Evolutionary conservation across 495 filamentous ascomycete genomes (phyloP), one percentile per base, ranked within the genome.

Genomic region (Daldinia bambusicola): DNA sequence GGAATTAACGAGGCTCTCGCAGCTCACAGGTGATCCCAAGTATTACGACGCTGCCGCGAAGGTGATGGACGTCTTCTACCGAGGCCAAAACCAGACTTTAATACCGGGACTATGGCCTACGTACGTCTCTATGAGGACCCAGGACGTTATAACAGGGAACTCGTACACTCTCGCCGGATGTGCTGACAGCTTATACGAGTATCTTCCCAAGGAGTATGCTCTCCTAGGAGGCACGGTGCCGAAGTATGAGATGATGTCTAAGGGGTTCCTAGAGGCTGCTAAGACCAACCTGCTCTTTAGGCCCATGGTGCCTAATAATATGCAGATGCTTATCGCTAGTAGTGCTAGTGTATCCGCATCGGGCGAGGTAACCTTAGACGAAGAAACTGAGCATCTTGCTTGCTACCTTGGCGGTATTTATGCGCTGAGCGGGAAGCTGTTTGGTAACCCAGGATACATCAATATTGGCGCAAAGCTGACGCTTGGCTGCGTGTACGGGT

Each of bases 31-130:
- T 51, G 86, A 97, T 53, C 80, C 87, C 41, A 97, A 92, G 71
- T 98, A 97, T 80, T 98, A 96, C 72, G 94, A 97, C 81, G 94
- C 93, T 3, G 84, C 97, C 64, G 88, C 92, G 26, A 87, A 91
- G 4, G 90, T 98, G 38, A 93, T 91, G 51, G 87, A 96, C 62
- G 87, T 90, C 41, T 86, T 98, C 41, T 91, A 92, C 66, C 81
- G 83, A 26, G 87, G 86, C 55, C 95, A 98, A 79, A 73, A 80
- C 56, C 70, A 69, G 30, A 96, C 93, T 0, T 85, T 82, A 26
- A 79, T 96, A 32, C 93, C 94, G 5, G 94, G 94, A 0, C 79
- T 98, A 77, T 98, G 93, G 93, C 94, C 95, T 2, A 79, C 87
- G 13, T 84, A 81, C 32, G 80, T 97, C 13, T 92, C 96, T 73